Percentiles rank a stretch among this genome's conserved stretches.
Evolutionary conservation across 139 green algal genomes (phyloP).

Genomic region (Astrephomene gubernaculifera): DNA sequence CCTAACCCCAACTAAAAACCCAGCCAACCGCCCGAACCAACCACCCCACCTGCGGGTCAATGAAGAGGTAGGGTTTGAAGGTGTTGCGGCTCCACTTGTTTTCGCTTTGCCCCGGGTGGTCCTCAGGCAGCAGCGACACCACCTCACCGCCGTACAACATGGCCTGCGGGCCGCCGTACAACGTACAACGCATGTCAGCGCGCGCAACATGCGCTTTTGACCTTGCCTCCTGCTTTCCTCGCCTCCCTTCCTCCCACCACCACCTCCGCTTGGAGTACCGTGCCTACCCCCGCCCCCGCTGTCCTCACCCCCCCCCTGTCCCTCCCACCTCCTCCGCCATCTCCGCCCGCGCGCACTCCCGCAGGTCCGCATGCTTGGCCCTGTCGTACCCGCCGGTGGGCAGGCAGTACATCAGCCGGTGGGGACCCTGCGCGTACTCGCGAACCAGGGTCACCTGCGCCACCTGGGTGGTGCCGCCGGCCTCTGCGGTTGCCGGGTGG

Average conservation of each 20-base stretch:
- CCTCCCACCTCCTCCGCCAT: constrained; percentile 78
- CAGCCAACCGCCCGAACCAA: neutral
- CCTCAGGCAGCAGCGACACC: constrained; percentile 68
- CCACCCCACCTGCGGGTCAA: constrained; percentile 65
- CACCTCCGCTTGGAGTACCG: neutral
- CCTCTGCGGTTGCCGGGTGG: constrained; percentile 55
- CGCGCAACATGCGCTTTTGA: too few species aligned
- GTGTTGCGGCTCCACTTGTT: constrained; percentile 91
- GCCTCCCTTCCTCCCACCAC: neutral
- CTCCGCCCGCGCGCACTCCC: constrained; percentile 72
- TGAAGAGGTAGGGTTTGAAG: constrained; percentile 84
- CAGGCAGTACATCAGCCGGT: constrained; percentile 78
- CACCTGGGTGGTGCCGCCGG: neutral
- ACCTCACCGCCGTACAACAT: constrained; percentile 78
- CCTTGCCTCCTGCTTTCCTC: neutral
- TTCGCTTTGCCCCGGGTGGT: constrained; percentile 79
- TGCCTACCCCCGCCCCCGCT: neutral
- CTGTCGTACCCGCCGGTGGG: constrained; percentile 81
- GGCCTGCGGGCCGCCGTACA: constrained; percentile 70
- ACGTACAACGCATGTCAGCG: too few species aligned
- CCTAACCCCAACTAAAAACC: neutral
- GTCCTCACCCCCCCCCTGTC: neutral
- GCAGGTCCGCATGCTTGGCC: constrained; percentile 63
- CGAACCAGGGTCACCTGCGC: constrained; percentile 80
- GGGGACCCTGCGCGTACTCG: constrained; percentile 79